Base-by-base conservation (phyloP, 805 yeast species). In the Torulaspora gathmanii region DNA sequence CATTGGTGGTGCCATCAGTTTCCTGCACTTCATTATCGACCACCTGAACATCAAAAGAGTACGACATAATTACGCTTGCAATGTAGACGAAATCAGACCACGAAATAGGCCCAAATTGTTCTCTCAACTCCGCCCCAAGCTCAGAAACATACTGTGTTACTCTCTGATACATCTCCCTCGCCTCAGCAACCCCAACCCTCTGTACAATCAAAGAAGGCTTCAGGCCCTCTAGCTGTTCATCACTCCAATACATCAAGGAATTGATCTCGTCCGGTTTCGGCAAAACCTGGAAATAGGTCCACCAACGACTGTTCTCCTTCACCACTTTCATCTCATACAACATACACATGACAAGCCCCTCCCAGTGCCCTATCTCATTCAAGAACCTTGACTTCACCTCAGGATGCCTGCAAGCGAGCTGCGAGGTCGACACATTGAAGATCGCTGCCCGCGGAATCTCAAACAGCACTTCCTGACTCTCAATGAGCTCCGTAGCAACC, bases 11-110 rank as follows among this genome's bases (percentile, higher is more conserved):
- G 2, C 61, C 70, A 3, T 60, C 65, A 7, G 54, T 62, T 16
- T 64, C 63, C 2, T 63, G 66, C 11, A 64, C 68, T 11, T 63
- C 60, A 15, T 57, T 51, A 28, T 60, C 63, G 15, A 65, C 56
- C 45, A 63, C 56, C 50, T 78, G 84, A 11, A 87, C 85, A 61
- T 93, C 99, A 65, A 93, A 91, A 0, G 95, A 86, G 57, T 91
- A 91, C 0, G 96, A 77, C 87, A 89, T 79, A 37, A 93, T 86
- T 12, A 86, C 67, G 33, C 88, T 80, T 0, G 95, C 97, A 47
- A 85, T 78, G 29, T 74, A 68, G 53, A 82, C 82, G 61, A 85
- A 93, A 9, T 75, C 78, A 2, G 77, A 81, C 35, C 78, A 59
- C 1, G 83, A 64, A 1, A 75, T 62, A 8, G 61, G 60, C 11